Conservation (phyloP, 805 yeast species). For the Lipomyces lipofer region DNA sequence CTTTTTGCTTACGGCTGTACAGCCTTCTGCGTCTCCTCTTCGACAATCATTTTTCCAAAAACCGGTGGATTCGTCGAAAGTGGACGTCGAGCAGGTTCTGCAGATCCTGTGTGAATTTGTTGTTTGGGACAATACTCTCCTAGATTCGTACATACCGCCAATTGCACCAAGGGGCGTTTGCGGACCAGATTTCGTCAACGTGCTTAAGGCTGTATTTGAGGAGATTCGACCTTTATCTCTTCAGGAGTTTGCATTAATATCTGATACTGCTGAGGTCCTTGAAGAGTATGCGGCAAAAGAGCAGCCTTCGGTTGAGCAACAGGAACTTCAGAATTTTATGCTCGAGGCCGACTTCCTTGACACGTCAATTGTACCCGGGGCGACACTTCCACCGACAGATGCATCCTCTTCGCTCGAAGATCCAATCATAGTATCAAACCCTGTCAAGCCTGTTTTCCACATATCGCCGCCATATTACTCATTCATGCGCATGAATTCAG, state of each 20-base stretch:
- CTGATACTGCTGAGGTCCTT: conserved; percentile 10
- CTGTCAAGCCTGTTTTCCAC: conserved; percentile 10
- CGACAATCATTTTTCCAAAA: conserved; percentile 9
- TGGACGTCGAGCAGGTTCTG: conserved; percentile 30
- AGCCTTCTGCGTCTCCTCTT: conserved; percentile 15
- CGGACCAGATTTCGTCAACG: conserved; percentile 26
- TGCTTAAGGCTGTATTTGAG: conserved; percentile 18
- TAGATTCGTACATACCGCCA: conserved; percentile 30
- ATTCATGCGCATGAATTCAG: conserved; percentile 35
- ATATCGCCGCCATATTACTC: conserved; percentile 38
- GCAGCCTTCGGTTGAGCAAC: not conserved
- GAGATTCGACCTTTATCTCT: conserved; percentile 14
- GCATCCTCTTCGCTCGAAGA: not conserved
- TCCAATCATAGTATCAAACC: not conserved
- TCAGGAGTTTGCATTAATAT: conserved; percentile 16
- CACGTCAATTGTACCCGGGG: conserved; percentile 7
- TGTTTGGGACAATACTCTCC: conserved; percentile 42
- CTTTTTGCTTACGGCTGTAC: conserved; percentile 11
- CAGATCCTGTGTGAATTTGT: conserved; percentile 38
- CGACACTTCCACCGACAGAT: not conserved
- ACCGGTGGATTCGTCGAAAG: conserved; percentile 2
- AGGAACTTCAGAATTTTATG: conserved; percentile 12
- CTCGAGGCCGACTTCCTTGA: conserved; percentile 12
- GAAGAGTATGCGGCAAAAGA: not conserved
- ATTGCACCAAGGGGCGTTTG: conserved; percentile 5